A percentile compares a stretch with the other conserved stretches of the same genome.
These are phyloP conservation scores for Solanum commersonii DNA, from an alignment of 257 asterid species.

Conservation along the genomic window DNA sequence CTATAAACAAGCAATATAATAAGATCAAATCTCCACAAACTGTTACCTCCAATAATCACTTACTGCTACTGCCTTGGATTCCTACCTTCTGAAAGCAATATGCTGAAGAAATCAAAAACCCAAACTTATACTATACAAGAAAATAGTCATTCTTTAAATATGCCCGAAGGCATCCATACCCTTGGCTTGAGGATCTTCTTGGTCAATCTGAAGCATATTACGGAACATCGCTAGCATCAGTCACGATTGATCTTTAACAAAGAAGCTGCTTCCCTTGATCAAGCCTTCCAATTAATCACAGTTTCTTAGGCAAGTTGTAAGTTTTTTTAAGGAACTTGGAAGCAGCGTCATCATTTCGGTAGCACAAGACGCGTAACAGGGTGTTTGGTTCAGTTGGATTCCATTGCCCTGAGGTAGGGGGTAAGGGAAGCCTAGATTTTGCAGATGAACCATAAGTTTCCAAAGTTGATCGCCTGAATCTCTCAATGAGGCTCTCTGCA, in stretches of 20 bases:
- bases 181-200: neutral
- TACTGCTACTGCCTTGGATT: neutral
- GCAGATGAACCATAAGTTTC: constrained; percentile 74
- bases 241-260: neutral
- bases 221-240: neutral
- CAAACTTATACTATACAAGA: neutral
- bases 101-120: neutral
- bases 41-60: neutral
- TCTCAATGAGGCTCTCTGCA: constrained; percentile 60
- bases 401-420: constrained; percentile 96
- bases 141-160: neutral
- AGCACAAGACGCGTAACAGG: constrained; percentile 70
- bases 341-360: constrained; percentile 87
- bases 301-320: constrained; percentile 80
- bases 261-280: neutral
- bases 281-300: constrained; percentile 4
- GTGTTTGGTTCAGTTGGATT: constrained; percentile 83
- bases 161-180: neutral
- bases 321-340: constrained; percentile 87
- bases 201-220: neutral
- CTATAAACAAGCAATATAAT: neutral
- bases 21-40: neutral
- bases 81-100: neutral
- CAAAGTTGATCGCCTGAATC: constrained; percentile 48
- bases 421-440: constrained; percentile 77